phyloP scores from a whole-genome alignment of 2,329 filamentous ascomycete genomes.

The Huntiella abstrusa region DNA sequence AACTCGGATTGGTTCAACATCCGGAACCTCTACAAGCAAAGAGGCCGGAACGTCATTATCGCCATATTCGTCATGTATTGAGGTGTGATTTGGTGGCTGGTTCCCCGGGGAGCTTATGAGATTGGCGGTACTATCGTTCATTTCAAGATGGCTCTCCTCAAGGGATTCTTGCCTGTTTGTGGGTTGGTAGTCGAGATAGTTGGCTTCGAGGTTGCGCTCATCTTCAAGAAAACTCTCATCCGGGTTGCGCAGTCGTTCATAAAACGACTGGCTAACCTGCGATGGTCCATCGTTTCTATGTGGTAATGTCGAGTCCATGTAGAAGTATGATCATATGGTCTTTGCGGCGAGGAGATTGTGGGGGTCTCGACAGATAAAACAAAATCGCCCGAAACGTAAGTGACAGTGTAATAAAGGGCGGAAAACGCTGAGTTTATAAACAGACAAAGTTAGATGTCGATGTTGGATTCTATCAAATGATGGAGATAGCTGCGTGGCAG shows the following conservation, averaged over 20 bases:
- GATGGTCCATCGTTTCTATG: neutral
- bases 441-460: no score
- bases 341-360: no score
- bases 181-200: constrained; percentile 24
- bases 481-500: no score
- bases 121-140: constrained; percentile 19
- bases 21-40: constrained; percentile 37
- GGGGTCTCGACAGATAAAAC: no score
- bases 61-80: constrained; percentile 25
- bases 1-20: constrained; percentile 12
- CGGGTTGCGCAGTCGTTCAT: constrained; percentile 26
- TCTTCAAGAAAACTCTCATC: neutral
- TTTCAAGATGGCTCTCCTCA: constrained; percentile 27
- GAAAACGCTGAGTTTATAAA: no score
- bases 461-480: no score
- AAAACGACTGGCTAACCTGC: constrained; percentile 25
- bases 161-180: constrained; percentile 25
- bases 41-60: constrained; percentile 47
- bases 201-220: neutral
- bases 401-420: no score
- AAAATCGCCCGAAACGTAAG: no score
- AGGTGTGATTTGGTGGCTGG: neutral
- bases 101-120: neutral
- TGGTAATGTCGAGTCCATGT: constrained; percentile 1
- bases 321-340: no score